These are phyloP conservation scores for Peribolospora kevripleyi DNA, from an alignment of 768 basidiomycete species.

Conservation along the genomic window DNA sequence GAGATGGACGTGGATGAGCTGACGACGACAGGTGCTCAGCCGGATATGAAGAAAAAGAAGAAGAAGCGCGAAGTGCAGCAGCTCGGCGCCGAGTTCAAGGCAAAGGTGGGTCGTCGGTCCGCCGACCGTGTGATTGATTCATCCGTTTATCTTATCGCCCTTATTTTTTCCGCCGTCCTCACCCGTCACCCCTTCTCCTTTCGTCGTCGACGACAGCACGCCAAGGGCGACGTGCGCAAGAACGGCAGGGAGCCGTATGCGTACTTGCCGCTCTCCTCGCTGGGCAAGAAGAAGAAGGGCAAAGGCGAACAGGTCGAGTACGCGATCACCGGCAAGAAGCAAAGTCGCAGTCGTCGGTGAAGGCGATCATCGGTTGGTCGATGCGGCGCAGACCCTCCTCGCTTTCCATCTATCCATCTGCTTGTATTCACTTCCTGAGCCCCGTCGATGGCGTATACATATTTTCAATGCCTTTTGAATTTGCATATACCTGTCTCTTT, in stretches of 20 bases:
- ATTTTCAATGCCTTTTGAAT: too few species aligned
- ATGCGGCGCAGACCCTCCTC: too few species aligned
- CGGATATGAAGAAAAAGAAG: conserved; percentile 28
- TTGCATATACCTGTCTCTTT: too few species aligned
- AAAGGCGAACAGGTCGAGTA: conserved; percentile 15
- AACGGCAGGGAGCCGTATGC: conserved; percentile 64
- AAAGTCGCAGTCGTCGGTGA: background rate
- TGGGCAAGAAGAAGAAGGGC: conserved; percentile 29
- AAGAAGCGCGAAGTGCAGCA: conserved; percentile 27
- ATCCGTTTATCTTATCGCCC: background rate
- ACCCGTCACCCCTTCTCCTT: background rate
- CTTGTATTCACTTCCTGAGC: too few species aligned
- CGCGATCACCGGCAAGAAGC: conserved; percentile 6
- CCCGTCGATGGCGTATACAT: too few species aligned
- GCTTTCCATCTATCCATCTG: too few species aligned
- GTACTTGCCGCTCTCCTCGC: conserved; percentile 39
- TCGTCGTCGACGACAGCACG: conserved; percentile 34
- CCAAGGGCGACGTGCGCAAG: conserved; percentile 79
- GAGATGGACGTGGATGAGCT: conserved; percentile 28
- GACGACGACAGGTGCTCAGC: conserved; percentile 11
- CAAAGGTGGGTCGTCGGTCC: conserved; percentile 43
- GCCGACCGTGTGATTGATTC: background rate
- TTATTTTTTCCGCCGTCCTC: background rate
- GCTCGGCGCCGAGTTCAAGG: conserved; percentile 76
- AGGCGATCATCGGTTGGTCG: too few species aligned